Evolutionary conservation across 2,329 filamentous ascomycete species (phyloP).

Genomic region (Aureobasidium subglaciale): DNA sequence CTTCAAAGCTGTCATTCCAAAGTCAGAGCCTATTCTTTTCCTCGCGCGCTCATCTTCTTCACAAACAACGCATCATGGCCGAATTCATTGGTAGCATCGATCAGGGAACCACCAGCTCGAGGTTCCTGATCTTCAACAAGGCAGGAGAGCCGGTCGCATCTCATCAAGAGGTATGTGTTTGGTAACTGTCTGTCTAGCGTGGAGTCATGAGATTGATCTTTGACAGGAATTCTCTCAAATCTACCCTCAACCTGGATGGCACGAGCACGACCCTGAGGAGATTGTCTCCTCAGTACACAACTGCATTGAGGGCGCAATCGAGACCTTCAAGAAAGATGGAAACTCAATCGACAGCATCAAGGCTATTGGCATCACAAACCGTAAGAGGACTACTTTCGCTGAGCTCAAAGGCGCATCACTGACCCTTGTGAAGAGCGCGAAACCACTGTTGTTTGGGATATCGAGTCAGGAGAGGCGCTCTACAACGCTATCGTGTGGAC

Average conservation of each 20-base stretch:
- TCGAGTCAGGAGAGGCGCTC: slow-evolving; percentile 68
- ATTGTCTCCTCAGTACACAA: slow-evolving; percentile 67
- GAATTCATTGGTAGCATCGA: slow-evolving; percentile 79
- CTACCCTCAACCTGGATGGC: slow-evolving; percentile 85
- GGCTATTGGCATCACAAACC: slow-evolving; percentile 75
- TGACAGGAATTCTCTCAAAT: slow-evolving; percentile 66
- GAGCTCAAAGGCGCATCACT: not conserved
- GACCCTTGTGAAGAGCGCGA: slow-evolving; percentile 56
- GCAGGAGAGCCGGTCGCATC: slow-evolving; percentile 69
- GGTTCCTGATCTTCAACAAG: slow-evolving; percentile 85
- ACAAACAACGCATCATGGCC: slow-evolving; percentile 4
- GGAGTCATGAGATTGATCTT: not conserved
- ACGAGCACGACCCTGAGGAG: slow-evolving; percentile 78
- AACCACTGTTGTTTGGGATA: slow-evolving; percentile 80
- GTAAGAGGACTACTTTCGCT: not conserved
- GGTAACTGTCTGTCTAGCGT: not conserved
- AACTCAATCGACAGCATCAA: slow-evolving; percentile 62
- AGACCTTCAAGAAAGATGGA: slow-evolving; percentile 63
- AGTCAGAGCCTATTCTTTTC: slow-evolving; percentile 3
- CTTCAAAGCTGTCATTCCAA: slow-evolving; percentile 3
- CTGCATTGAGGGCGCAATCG: slow-evolving; percentile 71
- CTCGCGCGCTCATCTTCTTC: not conserved
- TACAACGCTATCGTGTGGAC: slow-evolving; percentile 87
- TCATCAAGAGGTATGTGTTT: slow-evolving; percentile 56
- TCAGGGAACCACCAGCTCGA: slow-evolving; percentile 80